Percentiles rank a stretch among this genome's conserved stretches.
Evolutionary conservation across 345 rosid species (phyloP).

Genomic region (Turritis glabra): DNA sequence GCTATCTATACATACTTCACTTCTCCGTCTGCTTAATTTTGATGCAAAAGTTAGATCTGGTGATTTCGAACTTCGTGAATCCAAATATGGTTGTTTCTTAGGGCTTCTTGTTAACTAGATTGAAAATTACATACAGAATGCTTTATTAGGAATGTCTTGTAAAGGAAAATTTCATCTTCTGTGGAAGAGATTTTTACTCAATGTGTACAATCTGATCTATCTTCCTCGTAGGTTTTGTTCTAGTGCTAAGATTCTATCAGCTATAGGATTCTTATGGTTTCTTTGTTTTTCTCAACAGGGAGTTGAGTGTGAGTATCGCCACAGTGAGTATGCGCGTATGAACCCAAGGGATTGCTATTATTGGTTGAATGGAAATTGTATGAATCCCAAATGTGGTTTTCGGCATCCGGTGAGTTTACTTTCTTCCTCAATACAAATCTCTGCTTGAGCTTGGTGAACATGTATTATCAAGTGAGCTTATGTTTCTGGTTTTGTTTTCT

Average conservation of each 20-base stretch:
- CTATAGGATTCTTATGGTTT: neutral
- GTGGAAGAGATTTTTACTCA: neutral
- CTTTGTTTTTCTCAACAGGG: constrained; percentile 52
- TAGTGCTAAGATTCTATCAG: neutral
- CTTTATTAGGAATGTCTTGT: neutral
- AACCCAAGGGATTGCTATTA: constrained; percentile 95
- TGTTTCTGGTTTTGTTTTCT: constrained; percentile 4
- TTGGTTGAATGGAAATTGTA: constrained; percentile 91
- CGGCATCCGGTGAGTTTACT: constrained; percentile 86
- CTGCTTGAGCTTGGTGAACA: neutral
- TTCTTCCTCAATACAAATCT: neutral
- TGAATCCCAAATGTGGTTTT: constrained; percentile 90
- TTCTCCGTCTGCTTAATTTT: neutral
- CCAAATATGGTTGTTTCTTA: neutral
- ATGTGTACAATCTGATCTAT: constrained; percentile 1
- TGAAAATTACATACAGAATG: neutral
- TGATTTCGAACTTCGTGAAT: constrained; percentile 10
- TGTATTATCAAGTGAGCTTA: constrained; percentile 14
- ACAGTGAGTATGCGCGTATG: constrained; percentile 90
- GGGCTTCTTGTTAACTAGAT: neutral
- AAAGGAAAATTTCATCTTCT: too few species aligned
- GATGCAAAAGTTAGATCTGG: constrained; percentile 27
- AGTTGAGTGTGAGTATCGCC: constrained; percentile 94
- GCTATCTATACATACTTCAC: neutral
- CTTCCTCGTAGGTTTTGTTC: neutral